Conservation (phyloP, 441 rosid species). For the Cnidoscolus chayamansa region DNA sequence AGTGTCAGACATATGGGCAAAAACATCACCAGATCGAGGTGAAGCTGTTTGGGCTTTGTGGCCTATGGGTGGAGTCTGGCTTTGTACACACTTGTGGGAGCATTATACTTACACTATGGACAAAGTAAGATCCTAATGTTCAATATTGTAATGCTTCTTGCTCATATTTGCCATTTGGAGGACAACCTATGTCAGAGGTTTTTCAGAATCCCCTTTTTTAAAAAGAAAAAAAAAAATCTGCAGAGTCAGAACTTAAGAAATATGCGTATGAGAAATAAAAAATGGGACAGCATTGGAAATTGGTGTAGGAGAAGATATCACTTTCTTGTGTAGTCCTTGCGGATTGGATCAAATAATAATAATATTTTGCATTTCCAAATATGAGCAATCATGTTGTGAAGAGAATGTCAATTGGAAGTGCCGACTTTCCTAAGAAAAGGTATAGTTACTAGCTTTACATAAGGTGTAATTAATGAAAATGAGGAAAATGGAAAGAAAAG, state of each 20-base stretch:
- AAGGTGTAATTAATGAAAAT: background rate
- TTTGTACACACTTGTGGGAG: constrained; percentile 73
- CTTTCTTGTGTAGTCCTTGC: background rate
- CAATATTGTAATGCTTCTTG: background rate
- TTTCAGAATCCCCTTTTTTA: background rate
- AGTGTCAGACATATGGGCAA: constrained; percentile 67
- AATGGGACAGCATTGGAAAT: background rate
- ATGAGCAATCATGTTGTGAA: background rate
- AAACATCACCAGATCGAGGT: constrained; percentile 59
- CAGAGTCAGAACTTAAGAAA: constrained; percentile 1
- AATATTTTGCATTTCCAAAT: background rate
- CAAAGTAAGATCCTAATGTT: constrained; percentile 36
- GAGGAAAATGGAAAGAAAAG: background rate
- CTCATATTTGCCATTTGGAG: background rate
- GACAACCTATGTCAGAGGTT: background rate
- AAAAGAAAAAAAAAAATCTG: background rate
- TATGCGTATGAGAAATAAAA: background rate
- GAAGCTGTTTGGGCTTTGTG: constrained; percentile 62
- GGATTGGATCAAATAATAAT: background rate
- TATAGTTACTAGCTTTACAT: too few species aligned
- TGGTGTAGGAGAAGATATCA: background rate
- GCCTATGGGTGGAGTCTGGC: constrained; percentile 88
- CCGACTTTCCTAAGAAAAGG: too few species aligned
- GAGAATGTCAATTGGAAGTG: background rate
- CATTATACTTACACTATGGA: constrained; percentile 56